Conservation (phyloP, 2,329 filamentous ascomycete species). For the Fusarium bulbicola region DNA sequence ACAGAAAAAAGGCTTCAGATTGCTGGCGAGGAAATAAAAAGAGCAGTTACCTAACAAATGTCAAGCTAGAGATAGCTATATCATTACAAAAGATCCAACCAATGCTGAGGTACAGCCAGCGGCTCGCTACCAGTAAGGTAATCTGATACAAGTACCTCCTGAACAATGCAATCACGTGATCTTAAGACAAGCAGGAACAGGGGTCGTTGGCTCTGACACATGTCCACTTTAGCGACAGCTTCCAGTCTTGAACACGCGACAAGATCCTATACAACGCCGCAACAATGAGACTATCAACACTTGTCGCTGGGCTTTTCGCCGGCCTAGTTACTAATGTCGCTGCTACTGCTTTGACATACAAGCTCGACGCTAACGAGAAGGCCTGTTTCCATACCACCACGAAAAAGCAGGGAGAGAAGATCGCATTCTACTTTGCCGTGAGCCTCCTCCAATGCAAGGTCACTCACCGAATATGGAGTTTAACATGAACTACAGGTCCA, state of each 20-base stretch:
- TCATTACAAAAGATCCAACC: neutral
- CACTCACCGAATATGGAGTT: neutral
- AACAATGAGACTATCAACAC: constrained; percentile 71
- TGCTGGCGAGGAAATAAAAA: neutral
- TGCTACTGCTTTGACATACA: constrained; percentile 94
- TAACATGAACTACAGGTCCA: constrained; percentile 73
- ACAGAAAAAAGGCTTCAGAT: neutral
- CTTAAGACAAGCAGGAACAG: neutral
- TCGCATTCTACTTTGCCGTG: constrained; percentile 99
- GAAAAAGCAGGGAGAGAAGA: constrained; percentile 81
- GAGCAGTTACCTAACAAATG: neutral
- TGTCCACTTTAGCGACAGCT: constrained; percentile 43
- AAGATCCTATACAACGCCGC: constrained; percentile 36
- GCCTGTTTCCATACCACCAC: constrained; percentile 93
- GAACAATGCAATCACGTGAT: too few relatives aligned
- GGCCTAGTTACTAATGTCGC: constrained; percentile 75
- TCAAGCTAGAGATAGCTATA: neutral
- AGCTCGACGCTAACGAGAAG: constrained; percentile 88
- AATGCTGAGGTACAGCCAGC: neutral
- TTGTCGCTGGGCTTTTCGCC: constrained; percentile 76
- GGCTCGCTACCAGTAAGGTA: neutral
- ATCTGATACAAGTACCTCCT: too few relatives aligned
- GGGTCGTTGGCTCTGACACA: neutral
- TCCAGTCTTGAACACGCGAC: constrained; percentile 45
- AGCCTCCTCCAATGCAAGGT: constrained; percentile 46